These are phyloP conservation scores for Lanmaoa rubissima DNA, from an alignment of 768 basidiomycete genomes.

Conservation along the genomic window DNA sequence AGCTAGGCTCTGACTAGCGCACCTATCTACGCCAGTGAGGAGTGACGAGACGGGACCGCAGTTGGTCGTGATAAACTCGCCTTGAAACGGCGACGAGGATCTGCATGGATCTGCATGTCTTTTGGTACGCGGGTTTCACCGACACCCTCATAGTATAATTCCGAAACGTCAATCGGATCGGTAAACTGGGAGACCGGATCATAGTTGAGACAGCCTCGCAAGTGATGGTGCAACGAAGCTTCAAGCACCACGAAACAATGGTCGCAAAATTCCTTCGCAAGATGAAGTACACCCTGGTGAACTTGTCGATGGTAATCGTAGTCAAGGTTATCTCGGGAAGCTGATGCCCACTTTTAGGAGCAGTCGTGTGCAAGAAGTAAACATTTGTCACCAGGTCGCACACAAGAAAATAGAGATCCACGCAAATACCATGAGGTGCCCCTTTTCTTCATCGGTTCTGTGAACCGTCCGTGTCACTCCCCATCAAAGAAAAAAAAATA, in stretches of 20 bases:
- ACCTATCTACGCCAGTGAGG: not conserved
- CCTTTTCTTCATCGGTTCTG: not conserved
- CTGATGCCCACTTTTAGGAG: slow-evolving; percentile 14
- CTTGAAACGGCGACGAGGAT: slow-evolving; percentile 24
- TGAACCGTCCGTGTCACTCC: not conserved
- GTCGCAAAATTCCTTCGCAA: slow-evolving; percentile 13
- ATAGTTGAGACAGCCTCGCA: slow-evolving; percentile 18
- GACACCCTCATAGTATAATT: slow-evolving; percentile 11
- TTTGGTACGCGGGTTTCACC: slow-evolving; percentile 9
- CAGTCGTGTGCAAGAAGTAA: not conserved
- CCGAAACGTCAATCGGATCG: slow-evolving; percentile 12
- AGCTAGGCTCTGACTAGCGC: not conserved
- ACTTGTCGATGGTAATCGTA: not conserved
- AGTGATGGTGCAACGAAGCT: slow-evolving; percentile 10
- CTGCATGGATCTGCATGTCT: slow-evolving; percentile 20
- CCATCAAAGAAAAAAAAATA: slow-evolving; percentile 1
- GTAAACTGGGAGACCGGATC: slow-evolving; percentile 15
- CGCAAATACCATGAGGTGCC: not conserved
- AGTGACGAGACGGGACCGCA: slow-evolving; percentile 21
- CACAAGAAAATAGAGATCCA: not conserved
- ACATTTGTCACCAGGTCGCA: slow-evolving; percentile 7
- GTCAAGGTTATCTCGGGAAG: slow-evolving; percentile 13
- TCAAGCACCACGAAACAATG: not conserved
- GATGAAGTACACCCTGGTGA: slow-evolving; percentile 13
- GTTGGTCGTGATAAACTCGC: slow-evolving; percentile 11